Base-by-base conservation (phyloP, 1,284 basidiomycete genomes). In the Termitomyces sp. region DNA sequence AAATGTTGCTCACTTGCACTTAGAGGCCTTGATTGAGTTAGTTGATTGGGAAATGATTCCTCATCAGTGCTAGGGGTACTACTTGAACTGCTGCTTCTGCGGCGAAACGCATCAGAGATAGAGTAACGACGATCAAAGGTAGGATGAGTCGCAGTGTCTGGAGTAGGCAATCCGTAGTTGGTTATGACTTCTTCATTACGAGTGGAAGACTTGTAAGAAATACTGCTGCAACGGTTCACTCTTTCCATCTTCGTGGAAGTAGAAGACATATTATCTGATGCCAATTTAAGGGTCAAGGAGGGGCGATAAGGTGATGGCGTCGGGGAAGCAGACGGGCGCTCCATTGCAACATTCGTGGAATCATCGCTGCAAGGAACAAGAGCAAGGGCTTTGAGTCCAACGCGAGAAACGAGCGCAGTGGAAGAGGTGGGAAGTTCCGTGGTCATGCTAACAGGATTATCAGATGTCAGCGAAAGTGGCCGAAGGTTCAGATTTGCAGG, bases 1-100 rank as follows among this genome's bases (percentile, higher is more conserved):
- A 91, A 91, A 75, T 89, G 82, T 63, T 90, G 87, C 69, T 90
- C 89, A 65, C 79, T 84, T 49, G 74, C 68, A 62, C 77, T 79
- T 59, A 88, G 79, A 44, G 84, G 80, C 49, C 82, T 78, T 52
- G 67, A 62, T 60, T 69, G 66, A 42, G 68, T 62, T 55, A 65
- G 63, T 62, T 65, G 64, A 62, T 50, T 57, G 17, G 66, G 65
- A 68, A 71, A 74, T 70, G 71, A 68, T 57, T 77, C 77, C 41
- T 73, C 73, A 49, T 76, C 74, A 28, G 57, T 61, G 21, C 64
- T 67, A 53, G 59, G 58, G 31, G 55, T 57, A 52, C 59, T 63
- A 56, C 63, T 64, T 15, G 47, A 53, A 17, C 59, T 53, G 30
- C 53, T 42, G 12, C 53, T 55, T 15, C 56, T 52, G 34, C 60